Conservation (phyloP, 306 rosid species). For the Prunus padus region DNA sequence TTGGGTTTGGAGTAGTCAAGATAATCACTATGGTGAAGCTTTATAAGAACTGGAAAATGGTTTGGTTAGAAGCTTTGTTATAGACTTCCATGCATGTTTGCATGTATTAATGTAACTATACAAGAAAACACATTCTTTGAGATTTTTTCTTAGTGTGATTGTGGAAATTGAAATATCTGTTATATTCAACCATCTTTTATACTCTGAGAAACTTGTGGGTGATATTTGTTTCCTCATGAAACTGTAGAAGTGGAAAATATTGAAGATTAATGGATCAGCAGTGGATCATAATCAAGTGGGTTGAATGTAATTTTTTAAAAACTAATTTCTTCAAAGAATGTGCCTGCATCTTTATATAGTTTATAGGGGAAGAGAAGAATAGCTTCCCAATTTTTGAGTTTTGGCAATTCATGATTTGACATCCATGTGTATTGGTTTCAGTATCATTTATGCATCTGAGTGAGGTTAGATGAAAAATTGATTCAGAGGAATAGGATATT, state of each 20-base stretch:
- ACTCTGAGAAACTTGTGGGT: not conserved
- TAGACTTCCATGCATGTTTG: not conserved
- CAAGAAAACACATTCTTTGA: not conserved
- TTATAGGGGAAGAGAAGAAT: not conserved
- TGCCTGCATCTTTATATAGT: not conserved
- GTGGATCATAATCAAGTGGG: constrained; percentile 1
- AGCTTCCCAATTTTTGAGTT: not conserved
- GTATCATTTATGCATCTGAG: not conserved
- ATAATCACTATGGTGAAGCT: not conserved
- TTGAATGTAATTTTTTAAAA: not conserved
- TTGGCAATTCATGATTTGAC: not conserved
- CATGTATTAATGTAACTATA: not conserved
- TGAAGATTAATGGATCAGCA: constrained; percentile 4
- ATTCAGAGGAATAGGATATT: not conserved
- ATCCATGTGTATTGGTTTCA: not conserved
- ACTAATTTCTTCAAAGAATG: not conserved
- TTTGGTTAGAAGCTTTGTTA: not conserved
- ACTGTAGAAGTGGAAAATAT: not conserved
- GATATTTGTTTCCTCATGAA: not conserved
- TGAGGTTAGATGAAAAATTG: not conserved
- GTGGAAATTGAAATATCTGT: not conserved
- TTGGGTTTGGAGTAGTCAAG: constrained; percentile 2
- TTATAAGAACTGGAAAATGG: not conserved
- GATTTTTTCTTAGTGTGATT: not conserved
- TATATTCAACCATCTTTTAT: not conserved